Conservation (phyloP, 73 alveolate genomes). For the Stentor roeselii region DNA sequence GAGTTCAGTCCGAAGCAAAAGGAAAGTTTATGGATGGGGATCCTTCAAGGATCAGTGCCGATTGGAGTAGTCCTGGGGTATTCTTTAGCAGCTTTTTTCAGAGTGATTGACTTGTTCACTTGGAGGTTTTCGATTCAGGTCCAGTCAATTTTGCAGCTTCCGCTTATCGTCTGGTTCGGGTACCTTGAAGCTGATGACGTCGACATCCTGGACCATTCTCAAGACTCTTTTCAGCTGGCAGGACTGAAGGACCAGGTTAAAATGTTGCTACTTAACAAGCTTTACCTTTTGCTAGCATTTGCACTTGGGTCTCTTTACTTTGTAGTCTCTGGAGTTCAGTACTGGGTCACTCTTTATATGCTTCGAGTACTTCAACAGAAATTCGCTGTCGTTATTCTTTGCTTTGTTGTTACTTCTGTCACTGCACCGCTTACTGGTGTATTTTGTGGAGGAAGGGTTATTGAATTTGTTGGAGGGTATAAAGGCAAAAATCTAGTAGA, state of each 20-base stretch:
- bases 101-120: conserved; percentile 31
- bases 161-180: neutral
- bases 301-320: conserved; percentile 81
- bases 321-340: conserved; percentile 92
- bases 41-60: conserved; percentile 78
- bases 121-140: neutral
- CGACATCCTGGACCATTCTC: neutral
- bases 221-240: neutral
- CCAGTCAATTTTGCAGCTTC: neutral
- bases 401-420: conserved; percentile 63
- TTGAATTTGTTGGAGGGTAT: conserved; percentile 89
- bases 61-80: conserved; percentile 91
- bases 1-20: conserved; percentile 78
- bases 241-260: neutral
- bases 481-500: conserved; percentile 65
- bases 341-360: conserved; percentile 83
- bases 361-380: conserved; percentile 69
- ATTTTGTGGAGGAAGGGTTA: conserved; percentile 74
- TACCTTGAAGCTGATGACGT: neutral
- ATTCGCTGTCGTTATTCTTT: conserved; percentile 47
- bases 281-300: conserved; percentile 67
- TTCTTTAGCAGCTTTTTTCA: conserved; percentile 61
- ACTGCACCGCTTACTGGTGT: conserved; percentile 95
- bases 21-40: conserved; percentile 93
- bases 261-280: conserved; percentile 33